Conservation (phyloP, 306 rosid species). For the Cicer yamashitae region DNA sequence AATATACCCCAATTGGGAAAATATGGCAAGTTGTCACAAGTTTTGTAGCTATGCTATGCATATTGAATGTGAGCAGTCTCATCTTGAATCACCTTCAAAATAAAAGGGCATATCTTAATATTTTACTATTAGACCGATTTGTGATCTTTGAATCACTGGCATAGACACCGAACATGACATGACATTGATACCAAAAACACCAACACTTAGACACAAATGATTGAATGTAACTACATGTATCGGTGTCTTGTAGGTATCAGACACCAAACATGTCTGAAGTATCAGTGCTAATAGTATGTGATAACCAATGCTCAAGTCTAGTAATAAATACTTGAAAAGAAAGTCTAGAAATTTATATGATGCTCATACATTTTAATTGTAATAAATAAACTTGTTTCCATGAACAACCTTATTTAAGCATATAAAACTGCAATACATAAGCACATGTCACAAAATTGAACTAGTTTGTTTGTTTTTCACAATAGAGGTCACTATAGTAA, state of each 20-base stretch:
- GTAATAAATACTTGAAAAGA: background rate
- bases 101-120: conserved; percentile 3
- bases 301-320: background rate
- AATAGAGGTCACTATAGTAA: background rate
- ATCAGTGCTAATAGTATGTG: background rate
- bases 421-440: background rate
- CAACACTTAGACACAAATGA: background rate
- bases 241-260: background rate
- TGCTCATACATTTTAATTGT: too few relatives aligned
- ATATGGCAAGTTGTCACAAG: background rate
- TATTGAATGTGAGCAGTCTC: background rate
- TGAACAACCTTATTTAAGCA: background rate
- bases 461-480: background rate
- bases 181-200: background rate
- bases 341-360: too few relatives aligned
- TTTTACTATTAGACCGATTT: background rate
- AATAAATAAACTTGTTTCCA: too few relatives aligned
- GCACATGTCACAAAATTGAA: background rate
- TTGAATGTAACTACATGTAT: background rate
- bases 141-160: background rate
- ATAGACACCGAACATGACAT: background rate
- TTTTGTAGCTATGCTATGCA: conserved; percentile 15
- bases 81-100: background rate
- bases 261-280: background rate
- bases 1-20: conserved; percentile 1